Evolutionary conservation across 495 filamentous ascomycete genomes (phyloP), one percentile per base, ranked within the genome.

Genomic region (Penicillium angulare): DNA sequence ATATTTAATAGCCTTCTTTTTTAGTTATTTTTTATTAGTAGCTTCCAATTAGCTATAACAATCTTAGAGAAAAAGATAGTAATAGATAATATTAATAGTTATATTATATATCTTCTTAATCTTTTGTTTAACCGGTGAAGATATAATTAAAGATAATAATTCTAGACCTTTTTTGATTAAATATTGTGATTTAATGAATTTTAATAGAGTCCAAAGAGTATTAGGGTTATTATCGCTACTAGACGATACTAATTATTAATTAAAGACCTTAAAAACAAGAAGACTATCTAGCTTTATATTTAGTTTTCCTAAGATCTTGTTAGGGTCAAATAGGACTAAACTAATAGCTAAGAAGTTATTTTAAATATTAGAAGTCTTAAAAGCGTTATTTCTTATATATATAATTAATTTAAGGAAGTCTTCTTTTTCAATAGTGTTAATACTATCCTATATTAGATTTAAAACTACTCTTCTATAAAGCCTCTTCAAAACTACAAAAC

Each of bases 161-260:
- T 47, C 45, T 38, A 38, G 20, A 38, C 45, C 33, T 38, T 47
- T 47, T 47, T 38, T 47, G 32, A 47, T 47, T 21, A 17, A 24
- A 44, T 22, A 44, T 38, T 47, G 20, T 33, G 32, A 38, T 47
- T 47, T 47, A 26, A 20, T 24, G 45, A 47, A 27, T 38, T 47
- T 47, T 54, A 33, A 47, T 31, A 47, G 45, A 24, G 17, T 38
- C 45, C 32, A 47, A 21, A 47, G 32, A 47, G 26, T 27, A 38
- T 27, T 48, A 16, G 15, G 13, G 29, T 48, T 22, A 40, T 18
- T 41, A 41, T 41, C 18, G 21, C 38, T 41, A n/a, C 38, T 22
- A 41, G 38, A 41, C 17, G 17, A 41, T 12, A 21, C 10, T 41
- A n/a, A 18, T 41, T 18, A 18, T 18, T 21, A 7, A 41, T 5